Evolutionary conservation across 2,329 filamentous ascomycete genomes (phyloP), one percentile per base, ranked within the genome.

Genomic region (Xenoacremonium recifei): DNA sequence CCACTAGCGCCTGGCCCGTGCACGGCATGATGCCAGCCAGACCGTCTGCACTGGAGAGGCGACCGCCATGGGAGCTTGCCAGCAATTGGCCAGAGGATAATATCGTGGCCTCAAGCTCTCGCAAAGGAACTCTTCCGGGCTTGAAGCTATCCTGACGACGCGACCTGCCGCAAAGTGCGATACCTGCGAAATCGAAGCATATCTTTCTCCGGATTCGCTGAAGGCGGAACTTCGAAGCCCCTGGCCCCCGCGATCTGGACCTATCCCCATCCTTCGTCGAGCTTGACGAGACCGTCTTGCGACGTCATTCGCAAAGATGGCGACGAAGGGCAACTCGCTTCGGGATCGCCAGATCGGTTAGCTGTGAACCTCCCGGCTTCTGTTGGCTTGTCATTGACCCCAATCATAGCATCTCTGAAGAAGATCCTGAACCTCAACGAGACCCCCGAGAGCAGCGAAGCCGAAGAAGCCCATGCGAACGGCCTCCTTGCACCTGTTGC

Each of bases 351-450:
- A 76, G 56, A 73, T 76, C 59, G 63, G 72, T 74, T 61, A 19
- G 45, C 40, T 9, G 10, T 6, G 10, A 11, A 18, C 12, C 3
- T 3, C 30, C 7, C 5, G 5, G 45, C 25, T 21, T 31, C 15
- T 20, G 21, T 3, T 16, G 35, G 11, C 5, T n/a, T 21, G 11
- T 6, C 21, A 21, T 39, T 57, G 18, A 57, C 31, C 11, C 5
- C 12, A 21, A 10, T 10, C 36, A 29, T 52, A 95, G 91, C 86
- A 37, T 92, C 92, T 15, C 89, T 99, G 60, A 90, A 95, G 73
- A 92, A 89, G 69, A 90, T 99, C 59, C 81, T 99, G 54, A 97
- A 96, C 65, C 75, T 99, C 54, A 99, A 99, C 69, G 85, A 93
- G 60, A 77, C 80, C 69, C 48, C 77, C 70, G 61, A 79, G 53